These are phyloP conservation scores for Xerocomus brunneocitrinus DNA, from an alignment of 768 basidiomycete species.

Conservation along the genomic window DNA sequence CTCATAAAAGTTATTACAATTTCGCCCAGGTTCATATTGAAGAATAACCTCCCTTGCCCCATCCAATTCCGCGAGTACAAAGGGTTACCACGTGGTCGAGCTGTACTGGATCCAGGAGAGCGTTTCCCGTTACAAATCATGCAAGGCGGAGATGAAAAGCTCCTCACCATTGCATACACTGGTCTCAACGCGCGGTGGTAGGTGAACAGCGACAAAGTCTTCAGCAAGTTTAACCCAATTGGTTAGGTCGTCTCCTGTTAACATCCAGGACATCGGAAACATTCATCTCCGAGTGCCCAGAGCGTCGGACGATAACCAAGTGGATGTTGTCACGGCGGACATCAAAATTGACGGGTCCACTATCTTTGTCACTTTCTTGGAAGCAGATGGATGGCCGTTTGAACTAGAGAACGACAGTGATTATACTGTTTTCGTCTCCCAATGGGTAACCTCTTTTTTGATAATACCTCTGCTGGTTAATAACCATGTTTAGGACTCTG, in stretches of 20 bases:
- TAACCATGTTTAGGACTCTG: constrained; percentile 41
- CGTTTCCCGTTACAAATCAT: constrained; percentile 64
- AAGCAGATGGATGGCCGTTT: constrained; percentile 80
- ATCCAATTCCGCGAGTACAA: constrained; percentile 87
- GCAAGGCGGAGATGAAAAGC: constrained; percentile 60
- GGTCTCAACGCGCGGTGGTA: constrained; percentile 83
- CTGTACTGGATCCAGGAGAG: constrained; percentile 61
- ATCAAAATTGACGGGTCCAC: constrained; percentile 80
- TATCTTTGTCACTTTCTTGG: constrained; percentile 76
- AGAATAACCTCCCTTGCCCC: constrained; percentile 66
- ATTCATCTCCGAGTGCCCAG: constrained; percentile 67
- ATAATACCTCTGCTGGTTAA: neutral
- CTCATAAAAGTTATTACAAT: constrained; percentile 90
- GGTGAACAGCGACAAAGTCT: constrained; percentile 12
- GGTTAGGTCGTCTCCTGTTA: constrained; percentile 86
- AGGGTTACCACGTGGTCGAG: constrained; percentile 57
- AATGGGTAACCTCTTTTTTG: constrained; percentile 51
- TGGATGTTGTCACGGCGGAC: constrained; percentile 67
- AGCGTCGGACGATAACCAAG: constrained; percentile 33
- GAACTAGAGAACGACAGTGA: constrained; percentile 86
- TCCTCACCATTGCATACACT: constrained; percentile 83
- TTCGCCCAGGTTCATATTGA: constrained; percentile 85
- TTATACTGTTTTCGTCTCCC: constrained; percentile 59
- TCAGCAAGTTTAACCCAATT: neutral
- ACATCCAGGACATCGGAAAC: constrained; percentile 84